These are phyloP conservation scores for Microstroma glucosiphilum DNA, from an alignment of 1,284 basidiomycete genomes.

Conservation along the genomic window DNA sequence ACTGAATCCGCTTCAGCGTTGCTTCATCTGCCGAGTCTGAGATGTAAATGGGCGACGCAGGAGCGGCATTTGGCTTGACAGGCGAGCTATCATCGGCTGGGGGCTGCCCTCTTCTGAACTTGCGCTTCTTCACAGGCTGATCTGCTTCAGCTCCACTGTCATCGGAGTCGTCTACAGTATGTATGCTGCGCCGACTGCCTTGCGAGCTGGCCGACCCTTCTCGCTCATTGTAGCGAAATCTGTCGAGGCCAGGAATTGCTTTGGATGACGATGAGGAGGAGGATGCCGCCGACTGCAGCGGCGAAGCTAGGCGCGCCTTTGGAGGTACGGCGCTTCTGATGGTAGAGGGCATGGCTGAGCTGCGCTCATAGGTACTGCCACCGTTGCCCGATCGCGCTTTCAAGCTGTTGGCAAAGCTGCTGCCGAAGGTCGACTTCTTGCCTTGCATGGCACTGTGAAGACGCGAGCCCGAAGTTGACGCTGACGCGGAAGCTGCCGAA, in stretches of 20 bases:
- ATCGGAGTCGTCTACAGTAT: background rate
- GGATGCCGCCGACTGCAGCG: background rate
- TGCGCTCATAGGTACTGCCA: background rate
- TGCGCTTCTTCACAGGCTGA: background rate
- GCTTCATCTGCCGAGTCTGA: background rate
- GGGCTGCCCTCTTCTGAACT: constrained; percentile 1
- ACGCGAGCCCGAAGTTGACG: background rate
- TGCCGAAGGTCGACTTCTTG: background rate
- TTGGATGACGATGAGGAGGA: background rate
- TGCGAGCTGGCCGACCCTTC: background rate
- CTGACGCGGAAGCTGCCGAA: background rate
- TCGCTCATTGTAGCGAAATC: background rate
- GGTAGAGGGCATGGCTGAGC: background rate
- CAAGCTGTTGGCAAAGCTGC: background rate
- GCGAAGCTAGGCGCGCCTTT: background rate
- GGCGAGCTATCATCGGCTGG: background rate
- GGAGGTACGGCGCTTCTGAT: background rate
- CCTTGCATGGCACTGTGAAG: constrained; percentile 1
- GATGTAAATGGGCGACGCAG: background rate
- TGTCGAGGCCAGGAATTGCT: background rate
- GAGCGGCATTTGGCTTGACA: background rate
- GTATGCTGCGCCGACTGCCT: background rate
- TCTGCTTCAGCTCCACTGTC: background rate
- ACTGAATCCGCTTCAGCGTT: no score
- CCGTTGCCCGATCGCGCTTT: background rate